phyloP scores from a whole-genome alignment of 805 yeast genomes.

The Wickerhamiella hasegawae region DNA sequence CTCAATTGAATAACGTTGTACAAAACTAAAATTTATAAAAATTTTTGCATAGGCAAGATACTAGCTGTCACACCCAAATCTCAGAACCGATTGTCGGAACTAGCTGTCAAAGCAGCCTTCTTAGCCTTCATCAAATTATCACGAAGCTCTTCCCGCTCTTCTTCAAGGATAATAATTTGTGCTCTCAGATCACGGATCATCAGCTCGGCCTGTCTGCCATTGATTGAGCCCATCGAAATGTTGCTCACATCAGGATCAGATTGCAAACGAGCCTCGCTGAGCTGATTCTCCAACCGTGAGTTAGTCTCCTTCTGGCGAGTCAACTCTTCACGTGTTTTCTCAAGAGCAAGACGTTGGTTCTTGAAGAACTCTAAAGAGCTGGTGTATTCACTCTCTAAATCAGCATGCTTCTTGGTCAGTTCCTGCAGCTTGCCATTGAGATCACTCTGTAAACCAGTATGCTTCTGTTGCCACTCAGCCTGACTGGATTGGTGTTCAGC shows the following conservation, averaged over 20 bases:
- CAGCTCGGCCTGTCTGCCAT: constrained; percentile 44
- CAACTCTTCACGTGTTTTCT: constrained; percentile 56
- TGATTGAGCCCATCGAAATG: constrained; percentile 18
- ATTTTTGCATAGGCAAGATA: neutral
- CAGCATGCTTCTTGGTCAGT: constrained; percentile 22
- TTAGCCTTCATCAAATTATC: constrained; percentile 16
- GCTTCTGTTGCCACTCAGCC: neutral
- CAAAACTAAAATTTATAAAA: too few relatives aligned
- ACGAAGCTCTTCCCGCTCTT: constrained; percentile 62
- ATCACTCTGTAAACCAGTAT: constrained; percentile 1
- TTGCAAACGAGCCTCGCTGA: constrained; percentile 48
- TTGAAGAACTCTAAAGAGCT: constrained; percentile 56
- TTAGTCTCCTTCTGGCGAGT: constrained; percentile 40
- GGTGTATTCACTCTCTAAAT: constrained; percentile 50
- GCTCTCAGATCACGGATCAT: constrained; percentile 74
- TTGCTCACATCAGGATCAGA: constrained; percentile 21
- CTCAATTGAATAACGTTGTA: too few relatives aligned
- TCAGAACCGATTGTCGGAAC: neutral
- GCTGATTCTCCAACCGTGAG: constrained; percentile 42
- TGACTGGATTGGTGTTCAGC: neutral
- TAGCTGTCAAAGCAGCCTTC: constrained; percentile 17
- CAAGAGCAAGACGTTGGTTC: constrained; percentile 61
- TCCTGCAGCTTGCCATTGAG: constrained; percentile 24
- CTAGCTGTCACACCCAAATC: neutral
- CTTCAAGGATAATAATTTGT: constrained; percentile 61